phyloP scores from a whole-genome alignment of 345 rosid species.

The Pugionium cornutum region DNA sequence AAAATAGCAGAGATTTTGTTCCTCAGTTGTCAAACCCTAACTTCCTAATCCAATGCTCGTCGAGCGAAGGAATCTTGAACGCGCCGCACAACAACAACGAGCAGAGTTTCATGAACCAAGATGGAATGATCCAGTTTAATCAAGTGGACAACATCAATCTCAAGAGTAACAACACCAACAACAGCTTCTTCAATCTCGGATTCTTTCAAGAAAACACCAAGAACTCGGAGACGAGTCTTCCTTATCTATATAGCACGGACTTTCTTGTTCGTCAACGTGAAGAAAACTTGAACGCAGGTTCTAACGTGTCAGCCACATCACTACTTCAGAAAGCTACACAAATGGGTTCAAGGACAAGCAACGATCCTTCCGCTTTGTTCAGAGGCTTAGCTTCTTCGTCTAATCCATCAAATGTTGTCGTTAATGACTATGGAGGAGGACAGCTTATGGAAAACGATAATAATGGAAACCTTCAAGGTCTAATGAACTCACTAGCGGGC shows the following conservation, averaged over 20 bases:
- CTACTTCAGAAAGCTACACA: slow-evolving; percentile 88
- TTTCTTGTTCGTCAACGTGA: slow-evolving; percentile 45
- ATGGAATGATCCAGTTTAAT: slow-evolving; percentile 38
- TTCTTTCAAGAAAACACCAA: slow-evolving; percentile 50
- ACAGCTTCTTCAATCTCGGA: slow-evolving; percentile 59
- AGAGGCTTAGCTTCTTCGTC: slow-evolving; percentile 56
- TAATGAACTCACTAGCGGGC: slow-evolving; percentile 57
- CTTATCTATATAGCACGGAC: slow-evolving; percentile 36
- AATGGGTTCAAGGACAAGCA: slow-evolving; percentile 57
- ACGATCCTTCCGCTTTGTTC: slow-evolving; percentile 48
- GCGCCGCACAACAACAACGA: slow-evolving; percentile 28
- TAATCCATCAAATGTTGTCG: slow-evolving; percentile 31
- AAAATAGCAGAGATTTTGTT: slow-evolving; percentile 43
- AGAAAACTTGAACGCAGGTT: slow-evolving; percentile 43
- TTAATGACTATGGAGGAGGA: slow-evolving; percentile 39
- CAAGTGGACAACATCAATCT: slow-evolving; percentile 35
- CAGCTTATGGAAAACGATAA: slow-evolving; percentile 39
- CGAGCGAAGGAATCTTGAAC: slow-evolving; percentile 28
- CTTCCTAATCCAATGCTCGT: slow-evolving; percentile 52
- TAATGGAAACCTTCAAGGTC: slow-evolving; percentile 59
- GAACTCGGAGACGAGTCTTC: slow-evolving; percentile 33
- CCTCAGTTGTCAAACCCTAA: slow-evolving; percentile 44
- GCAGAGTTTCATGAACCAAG: slow-evolving; percentile 39
- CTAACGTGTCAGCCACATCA: slow-evolving; percentile 78
- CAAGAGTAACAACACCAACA: slow-evolving; percentile 29